phyloP scores from a whole-genome alignment of 2,329 filamentous ascomycete species.

The Cladophialophora immunda region DNA sequence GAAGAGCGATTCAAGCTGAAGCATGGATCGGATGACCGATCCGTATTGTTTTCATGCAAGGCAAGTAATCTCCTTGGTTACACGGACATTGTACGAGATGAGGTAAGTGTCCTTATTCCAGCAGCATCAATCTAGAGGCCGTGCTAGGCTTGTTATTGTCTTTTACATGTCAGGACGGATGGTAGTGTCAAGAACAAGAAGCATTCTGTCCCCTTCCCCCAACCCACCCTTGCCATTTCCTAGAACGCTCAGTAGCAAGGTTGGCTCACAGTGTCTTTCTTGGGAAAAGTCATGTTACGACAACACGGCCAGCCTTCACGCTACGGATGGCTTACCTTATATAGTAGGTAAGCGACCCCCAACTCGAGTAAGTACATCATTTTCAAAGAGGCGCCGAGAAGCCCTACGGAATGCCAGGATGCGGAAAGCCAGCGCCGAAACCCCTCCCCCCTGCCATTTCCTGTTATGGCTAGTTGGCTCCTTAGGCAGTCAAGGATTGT shows the following conservation, averaged over 20 bases:
- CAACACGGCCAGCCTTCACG: not conserved
- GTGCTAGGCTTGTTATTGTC: not conserved
- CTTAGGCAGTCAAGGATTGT: not conserved
- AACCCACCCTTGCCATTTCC: not conserved
- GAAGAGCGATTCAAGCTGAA: not conserved
- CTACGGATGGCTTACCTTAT: slow-evolving; percentile 1
- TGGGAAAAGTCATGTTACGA: not conserved
- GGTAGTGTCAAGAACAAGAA: not conserved
- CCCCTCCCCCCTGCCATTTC: not conserved
- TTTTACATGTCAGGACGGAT: not conserved
- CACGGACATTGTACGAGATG: not conserved
- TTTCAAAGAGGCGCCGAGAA: not conserved
- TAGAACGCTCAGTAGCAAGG: not conserved
- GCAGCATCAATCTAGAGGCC: not conserved
- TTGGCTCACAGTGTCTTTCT: not conserved
- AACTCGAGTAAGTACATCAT: not conserved
- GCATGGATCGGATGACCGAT: not conserved
- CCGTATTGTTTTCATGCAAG: not conserved
- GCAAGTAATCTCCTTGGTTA: not conserved
- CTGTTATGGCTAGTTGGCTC: not conserved
- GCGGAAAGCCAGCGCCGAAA: not conserved
- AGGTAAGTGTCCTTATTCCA: not conserved
- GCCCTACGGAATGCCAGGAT: not conserved
- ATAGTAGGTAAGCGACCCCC: slow-evolving; percentile 1
- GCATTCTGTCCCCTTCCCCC: not conserved